Evolutionary conservation across 1,139 yeast species (phyloP), one percentile per base, ranked within the genome.

Genomic region (Taiozyma onychis): DNA sequence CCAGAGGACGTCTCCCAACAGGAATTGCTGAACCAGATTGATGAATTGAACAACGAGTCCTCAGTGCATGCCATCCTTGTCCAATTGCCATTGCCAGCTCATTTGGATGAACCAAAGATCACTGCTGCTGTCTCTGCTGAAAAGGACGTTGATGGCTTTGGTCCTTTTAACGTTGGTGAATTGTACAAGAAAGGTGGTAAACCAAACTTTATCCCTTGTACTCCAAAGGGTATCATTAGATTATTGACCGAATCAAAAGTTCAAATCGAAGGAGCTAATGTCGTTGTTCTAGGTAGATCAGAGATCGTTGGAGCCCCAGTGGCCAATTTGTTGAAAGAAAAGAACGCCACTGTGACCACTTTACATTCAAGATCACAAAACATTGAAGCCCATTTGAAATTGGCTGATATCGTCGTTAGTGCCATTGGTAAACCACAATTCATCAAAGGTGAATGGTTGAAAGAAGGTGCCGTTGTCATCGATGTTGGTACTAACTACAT

Each of bases 261-360:
- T 46, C 68, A 70, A 28, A 68, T 85, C 54, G 66, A 76, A 49
- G 93, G 93, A 49, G 82, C 84, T 59, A 77, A 78, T 59, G 93
- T 89, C 2, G 93, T 85, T 44, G 90, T 86, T 13, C 70, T 87
- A 57, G 95, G 95, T 42, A 77, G 95, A 66, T 85, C 91, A 11
- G 91, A 86, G 66, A 86, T 86, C 57, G 95, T 86, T 37, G 95
- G 95, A 53, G 83, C 86, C 34, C 95, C 95, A 44, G 84, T 86
- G 28, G 83, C 90, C 5, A 81, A 88, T 47, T 70, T 86, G 70
- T 73, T 86, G 62, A 83, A 81, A 62, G 83, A 83, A 58, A 80
- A 76, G 59, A 85, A 87, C 62, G 88, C 89, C 53, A 85, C 93
- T 4, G 93, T 86, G 27, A 86, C 93, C 10, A 75, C 80, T 51